A percentile compares a stretch with the other conserved stretches of the same genome.
Evolutionary conservation across 768 basidiomycete species (phyloP).

Genomic region (Mycena polygramma): DNA sequence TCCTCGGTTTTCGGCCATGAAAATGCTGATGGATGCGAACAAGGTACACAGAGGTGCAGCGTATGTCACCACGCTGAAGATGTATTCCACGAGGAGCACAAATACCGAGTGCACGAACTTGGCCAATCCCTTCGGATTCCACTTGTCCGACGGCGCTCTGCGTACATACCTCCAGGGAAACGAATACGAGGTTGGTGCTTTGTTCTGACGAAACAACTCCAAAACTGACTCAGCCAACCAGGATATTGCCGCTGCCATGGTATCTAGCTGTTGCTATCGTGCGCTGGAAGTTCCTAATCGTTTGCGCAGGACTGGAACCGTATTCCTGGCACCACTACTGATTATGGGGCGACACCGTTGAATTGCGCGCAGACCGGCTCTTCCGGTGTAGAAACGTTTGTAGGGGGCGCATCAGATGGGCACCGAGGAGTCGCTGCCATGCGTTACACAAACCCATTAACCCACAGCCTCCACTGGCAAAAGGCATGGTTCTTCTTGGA

Average conservation of each 20-base stretch:
- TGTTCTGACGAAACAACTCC: no score
- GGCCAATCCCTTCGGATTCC: slow-evolving; percentile 77
- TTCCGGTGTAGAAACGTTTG: slow-evolving; percentile 67
- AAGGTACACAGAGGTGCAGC: slow-evolving; percentile 73
- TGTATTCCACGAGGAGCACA: slow-evolving; percentile 69
- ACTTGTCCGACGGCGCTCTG: slow-evolving; percentile 74
- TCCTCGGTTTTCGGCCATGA: not conserved
- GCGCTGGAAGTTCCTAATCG: not conserved
- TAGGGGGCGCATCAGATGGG: slow-evolving; percentile 76
- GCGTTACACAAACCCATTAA: slow-evolving; percentile 76
- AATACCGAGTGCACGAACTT: slow-evolving; percentile 78
- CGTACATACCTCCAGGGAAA: slow-evolving; percentile 75
- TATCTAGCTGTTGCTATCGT: not conserved
- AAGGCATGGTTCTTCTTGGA: slow-evolving; percentile 83
- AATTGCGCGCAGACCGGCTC: slow-evolving; percentile 57
- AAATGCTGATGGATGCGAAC: not conserved
- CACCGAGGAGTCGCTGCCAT: slow-evolving; percentile 69
- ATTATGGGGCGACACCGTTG: slow-evolving; percentile 69
- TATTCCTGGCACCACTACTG: slow-evolving; percentile 78
- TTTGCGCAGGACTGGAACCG: slow-evolving; percentile 82
- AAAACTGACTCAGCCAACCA: not conserved
- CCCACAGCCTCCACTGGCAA: slow-evolving; percentile 67
- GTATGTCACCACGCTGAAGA: slow-evolving; percentile 73
- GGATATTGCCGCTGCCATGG: slow-evolving; percentile 61
- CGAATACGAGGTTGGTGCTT: slow-evolving; percentile 65